phyloP scores from a whole-genome alignment of 2,329 filamentous ascomycete genomes.

The Chaetomiaceae sp. region DNA sequence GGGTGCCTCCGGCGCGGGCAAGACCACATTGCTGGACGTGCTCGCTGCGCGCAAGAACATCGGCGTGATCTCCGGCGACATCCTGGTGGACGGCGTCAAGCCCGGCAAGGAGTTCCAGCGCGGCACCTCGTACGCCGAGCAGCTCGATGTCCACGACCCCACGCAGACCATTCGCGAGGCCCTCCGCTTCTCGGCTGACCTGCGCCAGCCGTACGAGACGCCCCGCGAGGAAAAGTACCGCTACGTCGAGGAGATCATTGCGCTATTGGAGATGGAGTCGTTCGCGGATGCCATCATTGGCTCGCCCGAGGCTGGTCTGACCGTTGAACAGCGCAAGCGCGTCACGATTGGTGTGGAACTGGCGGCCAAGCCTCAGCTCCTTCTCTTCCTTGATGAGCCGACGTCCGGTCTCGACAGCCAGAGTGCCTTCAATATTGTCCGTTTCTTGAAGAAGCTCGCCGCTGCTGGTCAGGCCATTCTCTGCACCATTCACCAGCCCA shows the following conservation, averaged over 20 bases:
- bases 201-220: conserved; percentile 53
- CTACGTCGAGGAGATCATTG: conserved; percentile 57
- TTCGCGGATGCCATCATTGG: conserved; percentile 58
- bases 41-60: conserved; percentile 60
- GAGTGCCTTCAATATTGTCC: conserved; percentile 71
- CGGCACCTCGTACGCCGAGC: conserved; percentile 59
- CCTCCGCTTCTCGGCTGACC: conserved; percentile 57
- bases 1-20: conserved; percentile 81
- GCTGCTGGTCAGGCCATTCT: conserved; percentile 82
- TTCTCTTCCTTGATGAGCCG: conserved; percentile 76
- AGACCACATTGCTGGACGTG: conserved; percentile 80
- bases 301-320: conserved; percentile 63
- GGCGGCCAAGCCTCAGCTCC: conserved; percentile 72
- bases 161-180: conserved; percentile 61
- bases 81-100: conserved; percentile 53
- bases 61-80: conserved; percentile 53
- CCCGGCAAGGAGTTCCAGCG: conserved; percentile 58
- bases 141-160: conserved; percentile 59
- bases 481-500: conserved; percentile 89
- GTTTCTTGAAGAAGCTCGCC: conserved; percentile 72
- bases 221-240: conserved; percentile 52
- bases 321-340: conserved; percentile 63
- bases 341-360: conserved; percentile 91
- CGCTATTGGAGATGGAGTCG: conserved; percentile 53
- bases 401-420: conserved; percentile 71